Evolutionary conservation across 495 filamentous ascomycete genomes (phyloP), one percentile per base, ranked within the genome.

Genomic region (Penicillium tannophilum): DNA sequence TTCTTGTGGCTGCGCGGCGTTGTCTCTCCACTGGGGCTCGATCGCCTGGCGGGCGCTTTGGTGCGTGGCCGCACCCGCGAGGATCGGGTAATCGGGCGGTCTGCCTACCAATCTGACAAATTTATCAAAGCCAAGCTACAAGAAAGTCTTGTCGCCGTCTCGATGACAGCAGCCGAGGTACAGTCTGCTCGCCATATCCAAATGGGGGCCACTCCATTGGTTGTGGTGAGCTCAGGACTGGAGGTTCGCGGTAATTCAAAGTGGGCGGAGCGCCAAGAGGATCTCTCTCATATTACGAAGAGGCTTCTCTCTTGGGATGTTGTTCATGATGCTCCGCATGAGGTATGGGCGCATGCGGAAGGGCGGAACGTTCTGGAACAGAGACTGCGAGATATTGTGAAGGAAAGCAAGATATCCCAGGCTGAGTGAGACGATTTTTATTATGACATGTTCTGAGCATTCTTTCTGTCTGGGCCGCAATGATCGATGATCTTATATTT

Each of bases 111-210:
- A 71, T 83, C 78, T 16, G 92, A 89, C 14, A 90, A 88, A 60
- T 88, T 83, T 64, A 87, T 97, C 68, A 94, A 92, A 65, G 89
- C 91, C 5, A 92, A 93, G 68, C 78, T 98, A 36, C 94, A 98
- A 72, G 94, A 98, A 76, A 93, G 88, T 55, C 76, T 97, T 1
- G 91, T 96, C 19, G 94, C 92, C 10, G 79, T 86, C 55, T 88
- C 87, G 3, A 82, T 97, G 52, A 91, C 91, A 17, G 87, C 85
- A 61, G 89, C 88, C 24, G 94, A 98, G 62, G 84, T 96, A 23
- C 78, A 79, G 43, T 87, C 86, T 41, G 89, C 91, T 46, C 77
- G 86, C 36, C 85, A 85, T 44, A 93, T 97, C 48, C 90, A 96
- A 70, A 80, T 81, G 65, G 73, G 73, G n/a, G 76, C 88, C 44